Evolutionary conservation across 1,284 basidiomycete genomes (phyloP), one percentile per base, ranked within the genome.

Genomic region (Puccinia novopanici): DNA sequence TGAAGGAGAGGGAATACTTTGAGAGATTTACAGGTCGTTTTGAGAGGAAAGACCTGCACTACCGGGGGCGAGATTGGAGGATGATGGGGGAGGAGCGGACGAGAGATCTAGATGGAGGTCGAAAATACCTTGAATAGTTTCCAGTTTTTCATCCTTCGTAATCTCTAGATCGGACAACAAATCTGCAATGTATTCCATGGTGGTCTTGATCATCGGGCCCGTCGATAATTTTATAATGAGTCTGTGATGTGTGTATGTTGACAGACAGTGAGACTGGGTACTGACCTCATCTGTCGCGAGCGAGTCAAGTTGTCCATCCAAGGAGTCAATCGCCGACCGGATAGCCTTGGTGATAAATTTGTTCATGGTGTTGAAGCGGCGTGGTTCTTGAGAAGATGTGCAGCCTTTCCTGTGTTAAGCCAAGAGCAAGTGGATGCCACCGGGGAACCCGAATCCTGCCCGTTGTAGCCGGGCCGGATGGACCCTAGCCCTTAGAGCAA

Each of bases 81-180:
- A 57, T n/a, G n/a, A 65, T 67, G 13, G 65, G n/a, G 2, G 10
- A 12, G 55, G n/a, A 22, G 30, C 24, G 65, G 48, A 52, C 24
- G 71, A 73, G 2, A 52, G 52, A 70, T 70, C 75, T 17, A 57
- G 24, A 70, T 79, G 52, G 57, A 79, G 76, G 24, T 79, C 76
- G 17, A 79, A 59, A n/a, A 79, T 79, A 27, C 76, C 76, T n/a
- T 61, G 65, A 24, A 79, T 79, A 22, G 76, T 79, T 27, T 79
- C 76, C 42, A 50, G 65, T 27, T 79, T 71, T 34, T 79, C 76
- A 61, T 79, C 76, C 30, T 61, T 48, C 3, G 50, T 2, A 17
- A 79, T 79, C 6, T 71, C 37, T 30, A 27, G 54, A 71, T 79
- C 67, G 6, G 65, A 57, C 12, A 79, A 42, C 57, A 79, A 50